These are phyloP conservation scores for Penicillium sp. DNA, from an alignment of 2,329 filamentous ascomycete genomes.

Conservation along the genomic window DNA sequence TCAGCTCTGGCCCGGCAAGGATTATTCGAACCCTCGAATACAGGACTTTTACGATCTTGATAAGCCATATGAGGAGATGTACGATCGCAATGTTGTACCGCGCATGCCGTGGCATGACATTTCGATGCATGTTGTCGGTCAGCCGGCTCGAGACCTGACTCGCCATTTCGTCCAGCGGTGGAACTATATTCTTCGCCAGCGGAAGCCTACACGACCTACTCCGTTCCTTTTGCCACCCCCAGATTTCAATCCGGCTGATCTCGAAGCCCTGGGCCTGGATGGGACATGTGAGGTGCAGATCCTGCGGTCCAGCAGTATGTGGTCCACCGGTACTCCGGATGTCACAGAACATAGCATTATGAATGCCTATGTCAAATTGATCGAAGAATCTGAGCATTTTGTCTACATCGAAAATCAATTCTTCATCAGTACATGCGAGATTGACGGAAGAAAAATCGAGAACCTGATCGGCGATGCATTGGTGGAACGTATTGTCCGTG, in stretches of 20 bases:
- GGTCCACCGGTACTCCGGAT: constrained; percentile 82
- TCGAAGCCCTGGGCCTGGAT: constrained; percentile 79
- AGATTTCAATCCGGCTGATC: constrained; percentile 78
- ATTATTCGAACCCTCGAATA: constrained; percentile 94
- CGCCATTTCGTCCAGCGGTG: constrained; percentile 95
- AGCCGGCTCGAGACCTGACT: constrained; percentile 87
- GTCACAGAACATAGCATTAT: constrained; percentile 91
- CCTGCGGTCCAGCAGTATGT: constrained; percentile 77
- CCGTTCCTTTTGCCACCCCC: constrained; percentile 90
- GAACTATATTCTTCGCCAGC: constrained; percentile 91
- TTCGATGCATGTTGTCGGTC: constrained; percentile 93
- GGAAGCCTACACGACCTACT: constrained; percentile 87
- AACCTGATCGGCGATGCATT: constrained; percentile 93
- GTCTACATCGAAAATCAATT: constrained; percentile 99
- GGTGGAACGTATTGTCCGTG: constrained; percentile 82
- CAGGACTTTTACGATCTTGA: constrained; percentile 91
- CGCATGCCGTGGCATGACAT: constrained; percentile 99
- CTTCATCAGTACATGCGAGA: constrained; percentile 89
- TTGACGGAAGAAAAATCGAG: constrained; percentile 77
- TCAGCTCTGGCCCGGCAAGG: constrained; percentile 94
- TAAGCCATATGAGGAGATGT: constrained; percentile 98
- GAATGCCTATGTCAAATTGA: constrained; percentile 90
- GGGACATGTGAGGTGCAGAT: constrained; percentile 97
- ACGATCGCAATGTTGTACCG: constrained; percentile 79
- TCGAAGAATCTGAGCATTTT: constrained; percentile 91